Base-by-base conservation (phyloP, 2,329 filamentous ascomycete species). In the Aschersonia sp. region DNA sequence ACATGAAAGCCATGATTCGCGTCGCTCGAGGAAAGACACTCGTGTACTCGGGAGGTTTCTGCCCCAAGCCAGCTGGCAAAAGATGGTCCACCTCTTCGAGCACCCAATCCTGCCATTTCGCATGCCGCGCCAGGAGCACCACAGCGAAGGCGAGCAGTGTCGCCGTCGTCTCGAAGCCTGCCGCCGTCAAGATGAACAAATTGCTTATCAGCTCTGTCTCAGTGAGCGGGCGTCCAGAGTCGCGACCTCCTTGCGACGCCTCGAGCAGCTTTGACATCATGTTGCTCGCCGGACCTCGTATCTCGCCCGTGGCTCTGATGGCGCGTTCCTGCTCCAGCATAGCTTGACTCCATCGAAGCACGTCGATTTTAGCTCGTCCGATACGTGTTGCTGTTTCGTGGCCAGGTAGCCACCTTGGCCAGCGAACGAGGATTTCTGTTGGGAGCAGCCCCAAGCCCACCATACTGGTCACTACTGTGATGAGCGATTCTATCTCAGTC, bases 71-170 rank as follows among this genome's bases (percentile, higher is more conserved):
- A 55, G 45, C 2, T 52, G 51, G 39, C 32, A 5, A 46, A 30
- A 52, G 42, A 29, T 49, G 29, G 43, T 66, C 58, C 37, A 76
- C 59, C 52, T 78, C 75, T 47, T 71, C 70, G 7, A 59, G 58
- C 4, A 77, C 54, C 72, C 74, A 77, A 4, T 66, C 63, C 55
- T 78, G 74, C 59, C 68, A 69, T 46, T 70, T 55, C 0, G 71
- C 69, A 49, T 72, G 59, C 1, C 63, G 55, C 1, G 70, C 65
- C 0, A 77, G 60, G 5, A 73, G 56, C 1, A 64, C 62, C n/a
- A 75, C 53, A 3, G 69, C 66, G 51, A 69, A 77, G 1, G 67
- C 62, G 43, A 77, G 61, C 0, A 69, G 71, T 46, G 71, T 72
- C 2, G 71, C 69, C 1, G 71, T 73, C 0, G 68, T 71, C 50